These are phyloP conservation scores for Hypocrella siamensis DNA, from an alignment of 2,329 filamentous ascomycete genomes.

Conservation along the genomic window DNA sequence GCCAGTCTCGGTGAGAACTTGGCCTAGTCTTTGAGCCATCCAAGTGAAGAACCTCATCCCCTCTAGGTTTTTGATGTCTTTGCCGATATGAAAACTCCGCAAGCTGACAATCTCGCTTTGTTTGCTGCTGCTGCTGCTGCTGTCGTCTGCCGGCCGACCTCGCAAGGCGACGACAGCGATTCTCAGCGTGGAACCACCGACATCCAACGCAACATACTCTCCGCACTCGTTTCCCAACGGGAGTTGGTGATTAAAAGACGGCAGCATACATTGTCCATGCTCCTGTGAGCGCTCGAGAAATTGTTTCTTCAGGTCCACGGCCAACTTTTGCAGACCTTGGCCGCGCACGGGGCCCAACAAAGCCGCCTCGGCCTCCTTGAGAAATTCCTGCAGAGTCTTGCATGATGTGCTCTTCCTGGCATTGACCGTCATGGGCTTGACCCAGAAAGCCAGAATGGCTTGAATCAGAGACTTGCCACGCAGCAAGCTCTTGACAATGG, in stretches of 20 bases:
- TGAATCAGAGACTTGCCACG: constrained; percentile 43
- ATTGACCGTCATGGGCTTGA: constrained; percentile 22
- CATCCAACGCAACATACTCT: constrained; percentile 46
- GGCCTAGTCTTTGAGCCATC: constrained; percentile 46
- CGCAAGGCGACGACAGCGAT: constrained; percentile 47
- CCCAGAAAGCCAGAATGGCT: constrained; percentile 39
- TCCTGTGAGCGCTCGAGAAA: constrained; percentile 35
- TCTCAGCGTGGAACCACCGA: constrained; percentile 53
- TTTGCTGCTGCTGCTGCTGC: no score
- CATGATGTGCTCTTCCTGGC: constrained; percentile 9
- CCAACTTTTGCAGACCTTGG: constrained; percentile 29
- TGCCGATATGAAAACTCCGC: constrained; percentile 39
- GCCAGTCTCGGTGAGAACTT: constrained; percentile 33
- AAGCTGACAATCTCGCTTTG: constrained; percentile 38
- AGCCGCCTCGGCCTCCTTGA: constrained; percentile 37
- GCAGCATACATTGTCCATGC: constrained; percentile 45
- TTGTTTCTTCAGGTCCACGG: constrained; percentile 34
- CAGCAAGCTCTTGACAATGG: constrained; percentile 39
- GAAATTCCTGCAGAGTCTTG: constrained; percentile 31
- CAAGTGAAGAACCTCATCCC: constrained; percentile 51
- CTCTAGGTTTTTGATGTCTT: constrained; percentile 36
- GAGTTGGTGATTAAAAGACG: constrained; percentile 49
- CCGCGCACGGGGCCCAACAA: constrained; percentile 32
- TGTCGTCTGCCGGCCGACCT: constrained; percentile 22
- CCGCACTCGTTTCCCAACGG: constrained; percentile 44